Evolutionary conservation across 2,329 filamentous ascomycete species (phyloP), one percentile per base, ranked within the genome.

Genomic region (Dothistroma septosporum): DNA sequence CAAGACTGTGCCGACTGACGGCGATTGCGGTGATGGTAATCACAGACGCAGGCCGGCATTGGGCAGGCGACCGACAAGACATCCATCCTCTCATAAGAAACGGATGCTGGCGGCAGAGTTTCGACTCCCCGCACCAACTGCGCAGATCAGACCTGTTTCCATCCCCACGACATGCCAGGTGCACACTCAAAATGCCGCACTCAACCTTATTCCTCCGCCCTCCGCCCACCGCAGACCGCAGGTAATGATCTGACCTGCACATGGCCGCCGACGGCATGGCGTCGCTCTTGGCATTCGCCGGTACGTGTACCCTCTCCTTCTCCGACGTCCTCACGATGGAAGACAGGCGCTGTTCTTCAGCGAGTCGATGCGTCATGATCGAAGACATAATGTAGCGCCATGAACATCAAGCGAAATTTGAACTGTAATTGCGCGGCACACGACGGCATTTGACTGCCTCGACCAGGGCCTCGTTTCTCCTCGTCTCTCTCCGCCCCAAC

Each of bases 1-100:
- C 24, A n/a, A 28, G 24, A 19, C 11, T 53, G 32, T 58, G 62
- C 62, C 62, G 60, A 60, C 57, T 64, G 62, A 64, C 62, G 62
- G 62, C 60, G 50, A 62, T 33, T 58, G 59, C 16, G 12, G 37
- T 55, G 59, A 24, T 28, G 28, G 47, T 24, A 31, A 24, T 28
- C 21, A 7, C 12, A 24, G 28, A 14, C 21, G 19, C 22, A 50
- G 28, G 47, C 47, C 21, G 47, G 47, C n/a, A n/a, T n/a, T n/a
- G n/a, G n/a, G n/a, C 47, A 21, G 10, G 19, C 9, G 47, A 50
- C 41, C 14, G 41, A 19, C 41, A n/a, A 6, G 41, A 44, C 41
- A 19, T 44, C n/a, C 9, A 44, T n/a, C 41, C 14, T 44, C 37
- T 44, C 37, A n/a, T n/a, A n/a, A 16, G 11, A 49, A 22, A 24